Percentiles rank a stretch among this genome's conserved stretches.
phyloP scores from a whole-genome alignment of 2,329 filamentous ascomycete genomes.

The Penicillium janthinellum region DNA sequence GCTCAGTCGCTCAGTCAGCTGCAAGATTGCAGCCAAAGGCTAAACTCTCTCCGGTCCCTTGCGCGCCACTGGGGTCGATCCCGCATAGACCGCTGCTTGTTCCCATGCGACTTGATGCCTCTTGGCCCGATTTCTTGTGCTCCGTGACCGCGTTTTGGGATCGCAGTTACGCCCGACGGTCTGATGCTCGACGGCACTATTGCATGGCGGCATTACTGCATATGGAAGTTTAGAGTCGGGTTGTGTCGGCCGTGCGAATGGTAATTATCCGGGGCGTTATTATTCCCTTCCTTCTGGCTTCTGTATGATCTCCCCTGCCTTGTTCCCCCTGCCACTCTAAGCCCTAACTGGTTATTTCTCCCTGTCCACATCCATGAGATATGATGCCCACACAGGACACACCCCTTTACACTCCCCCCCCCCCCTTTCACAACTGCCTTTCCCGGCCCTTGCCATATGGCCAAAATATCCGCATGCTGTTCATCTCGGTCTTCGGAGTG shows the following conservation, averaged over 20 bases:
- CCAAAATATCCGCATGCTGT: constrained; percentile 15
- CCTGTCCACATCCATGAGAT: neutral
- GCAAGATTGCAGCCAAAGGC: constrained; percentile 11
- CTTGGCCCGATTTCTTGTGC: neutral
- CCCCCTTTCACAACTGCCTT: constrained; percentile 13
- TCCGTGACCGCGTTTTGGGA: constrained; percentile 12
- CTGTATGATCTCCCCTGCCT: neutral
- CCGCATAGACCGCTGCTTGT: constrained; percentile 28
- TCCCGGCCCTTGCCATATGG: constrained; percentile 19
- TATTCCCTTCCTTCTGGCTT: neutral
- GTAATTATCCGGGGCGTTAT: neutral
- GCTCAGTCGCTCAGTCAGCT: constrained; percentile 23
- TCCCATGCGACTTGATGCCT: constrained; percentile 20
- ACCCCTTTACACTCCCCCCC: neutral
- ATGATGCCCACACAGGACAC: neutral
- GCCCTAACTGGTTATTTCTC: neutral
- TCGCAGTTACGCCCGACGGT: neutral
- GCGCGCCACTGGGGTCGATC: constrained; percentile 19
- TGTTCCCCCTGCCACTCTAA: neutral
- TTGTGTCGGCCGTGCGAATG: neutral
- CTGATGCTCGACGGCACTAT: neutral
- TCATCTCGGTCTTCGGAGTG: constrained; percentile 5
- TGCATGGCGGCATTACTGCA: neutral
- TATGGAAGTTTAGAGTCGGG: neutral
- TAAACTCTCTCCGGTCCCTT: constrained; percentile 1